phyloP scores from a whole-genome alignment of 2,329 filamentous ascomycete species.

The Fusarium continuum region DNA sequence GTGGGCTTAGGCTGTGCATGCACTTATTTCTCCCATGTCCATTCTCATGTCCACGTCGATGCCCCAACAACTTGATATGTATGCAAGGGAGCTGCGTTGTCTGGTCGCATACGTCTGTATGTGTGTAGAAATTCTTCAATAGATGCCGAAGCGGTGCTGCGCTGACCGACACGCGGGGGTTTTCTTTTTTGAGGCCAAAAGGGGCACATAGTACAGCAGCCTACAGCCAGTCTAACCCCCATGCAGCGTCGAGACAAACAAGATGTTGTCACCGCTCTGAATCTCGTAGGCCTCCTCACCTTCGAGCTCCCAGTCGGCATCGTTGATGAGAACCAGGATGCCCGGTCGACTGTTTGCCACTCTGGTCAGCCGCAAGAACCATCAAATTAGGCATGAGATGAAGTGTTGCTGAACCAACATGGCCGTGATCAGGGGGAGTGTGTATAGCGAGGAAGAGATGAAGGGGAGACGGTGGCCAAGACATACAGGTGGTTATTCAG shows the following conservation, averaged over 20 bases:
- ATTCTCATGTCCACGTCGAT: background rate
- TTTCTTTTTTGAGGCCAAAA: slow-evolving; percentile 5
- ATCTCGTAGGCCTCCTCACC: slow-evolving; percentile 92
- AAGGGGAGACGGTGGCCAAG: slow-evolving; percentile 14
- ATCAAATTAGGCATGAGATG: slow-evolving; percentile 10
- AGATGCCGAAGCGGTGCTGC: slow-evolving; percentile 14
- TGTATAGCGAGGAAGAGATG: slow-evolving; percentile 16
- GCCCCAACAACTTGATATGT: slow-evolving; percentile 31
- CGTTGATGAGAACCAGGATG: slow-evolving; percentile 96
- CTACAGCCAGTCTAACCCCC: slow-evolving; percentile 71
- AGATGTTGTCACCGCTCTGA: slow-evolving; percentile 82
- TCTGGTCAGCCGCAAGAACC: slow-evolving; percentile 37
- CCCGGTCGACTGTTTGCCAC: slow-evolving; percentile 78
- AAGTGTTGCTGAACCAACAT: slow-evolving; percentile 4
- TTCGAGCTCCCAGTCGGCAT: slow-evolving; percentile 98
- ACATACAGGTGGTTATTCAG: slow-evolving; percentile 88
- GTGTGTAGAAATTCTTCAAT: slow-evolving; percentile 32
- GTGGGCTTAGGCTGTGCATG: slow-evolving; percentile 22
- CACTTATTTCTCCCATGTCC: slow-evolving; percentile 24
- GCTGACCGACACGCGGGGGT: slow-evolving; percentile 13
- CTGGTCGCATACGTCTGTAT: slow-evolving; percentile 9
- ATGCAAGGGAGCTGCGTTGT: slow-evolving; percentile 36
- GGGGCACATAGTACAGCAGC: slow-evolving; percentile 7
- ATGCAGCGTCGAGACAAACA: slow-evolving; percentile 97
- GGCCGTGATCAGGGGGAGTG: slow-evolving; percentile 36